phyloP scores from a whole-genome alignment of 148 eudicot species.

The Bassia scoparia region DNA sequence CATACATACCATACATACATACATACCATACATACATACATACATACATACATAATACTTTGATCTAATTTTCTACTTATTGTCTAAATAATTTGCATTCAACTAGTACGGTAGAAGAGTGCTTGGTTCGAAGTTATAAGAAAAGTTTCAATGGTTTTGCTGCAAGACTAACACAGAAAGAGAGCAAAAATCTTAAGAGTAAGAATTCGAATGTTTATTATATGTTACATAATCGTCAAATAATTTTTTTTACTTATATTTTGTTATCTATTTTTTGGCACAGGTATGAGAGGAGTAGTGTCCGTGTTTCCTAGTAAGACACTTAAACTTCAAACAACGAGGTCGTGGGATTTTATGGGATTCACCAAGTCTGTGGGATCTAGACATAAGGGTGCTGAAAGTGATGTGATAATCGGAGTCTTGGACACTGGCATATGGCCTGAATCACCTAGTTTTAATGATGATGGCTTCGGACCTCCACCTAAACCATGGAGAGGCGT shows the following conservation, averaged over 20 bases:
- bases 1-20: not conserved
- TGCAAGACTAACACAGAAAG: slow-evolving; percentile 34
- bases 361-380: slow-evolving; percentile 21
- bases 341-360: slow-evolving; percentile 70
- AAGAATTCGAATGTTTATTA: not conserved
- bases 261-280: not conserved
- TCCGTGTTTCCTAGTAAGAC: slow-evolving; percentile 46
- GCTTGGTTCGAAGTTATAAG: slow-evolving; percentile 30
- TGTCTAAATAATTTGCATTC: too few relatives aligned
- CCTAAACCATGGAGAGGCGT: slow-evolving; percentile 59
- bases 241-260: too few relatives aligned
- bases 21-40: not conserved
- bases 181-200: slow-evolving; percentile 30
- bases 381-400: slow-evolving; percentile 21
- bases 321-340: slow-evolving; percentile 48
- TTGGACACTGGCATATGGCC: slow-evolving; percentile 62
- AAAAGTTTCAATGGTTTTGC: slow-evolving; percentile 45
- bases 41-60: not conserved
- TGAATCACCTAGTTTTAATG: slow-evolving; percentile 45
- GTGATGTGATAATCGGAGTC: slow-evolving; percentile 42
- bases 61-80: not conserved
- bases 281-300: slow-evolving; percentile 40
- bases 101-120: slow-evolving; percentile 21
- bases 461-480: slow-evolving; percentile 42
- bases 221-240: too few relatives aligned